Evolutionary conservation across 257 asterid genomes (phyloP), one percentile per base, ranked within the genome.

Genomic region (Henckelia pumila): DNA sequence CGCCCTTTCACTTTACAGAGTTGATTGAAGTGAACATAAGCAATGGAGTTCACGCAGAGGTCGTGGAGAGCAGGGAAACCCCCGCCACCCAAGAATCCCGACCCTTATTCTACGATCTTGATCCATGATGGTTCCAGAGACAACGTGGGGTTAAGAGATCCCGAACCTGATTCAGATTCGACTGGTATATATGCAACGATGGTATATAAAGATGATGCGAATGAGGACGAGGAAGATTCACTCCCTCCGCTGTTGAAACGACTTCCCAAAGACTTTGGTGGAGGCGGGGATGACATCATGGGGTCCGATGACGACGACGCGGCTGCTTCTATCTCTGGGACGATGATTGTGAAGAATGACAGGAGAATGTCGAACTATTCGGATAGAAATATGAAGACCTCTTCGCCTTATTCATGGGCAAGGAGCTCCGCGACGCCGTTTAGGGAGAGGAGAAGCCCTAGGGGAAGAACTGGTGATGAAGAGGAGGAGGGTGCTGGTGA

Each of bases 241-340:
- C 95, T 93, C 22, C 97, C 99, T 69, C 96, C 97, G 57, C 59
- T 93, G 13, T 78, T 90, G 66, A 88, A 88, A 67, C 88, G 91
- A 80, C 85, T 88, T 44, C 97, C 97, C n/a, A 92, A 92, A 71
- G 98, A 89, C 79, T 92, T 92, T 59, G 96, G 92, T 9, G 84
- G 84, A 10, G 30, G 30, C 30, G 91, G 83, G 7, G 84, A 78
- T 49, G 80, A 61, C 52, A 59, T 71, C 56, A 77, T 66, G 0
- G 79, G 80, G 53, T 78, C 76, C 47, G 90, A 79, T 21, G 85
- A 84, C 5, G 95, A 82, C 52, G 71, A 37, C 32, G 25, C 37
- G 37, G 52, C 14, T 19, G 73, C 81, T 28, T 84, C 96, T 7
- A 73, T 84, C 62, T 88, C 95, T 64, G 99, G 95, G 0, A 93